phyloP scores from a whole-genome alignment of 345 rosid genomes.

The Erucastrum elatum region DNA sequence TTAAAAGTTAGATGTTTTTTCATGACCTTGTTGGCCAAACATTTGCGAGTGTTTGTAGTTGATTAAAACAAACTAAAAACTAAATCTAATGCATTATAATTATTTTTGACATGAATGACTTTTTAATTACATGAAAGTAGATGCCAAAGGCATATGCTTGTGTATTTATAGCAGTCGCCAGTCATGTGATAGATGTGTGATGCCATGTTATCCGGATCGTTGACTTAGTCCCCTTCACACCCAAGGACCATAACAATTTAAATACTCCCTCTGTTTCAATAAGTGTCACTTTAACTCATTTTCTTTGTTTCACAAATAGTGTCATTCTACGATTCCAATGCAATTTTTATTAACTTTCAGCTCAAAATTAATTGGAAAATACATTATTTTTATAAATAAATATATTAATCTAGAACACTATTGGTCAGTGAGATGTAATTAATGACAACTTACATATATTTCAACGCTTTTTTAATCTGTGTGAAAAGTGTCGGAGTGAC shows the following conservation, averaged over 20 bases:
- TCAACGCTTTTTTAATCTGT: no score
- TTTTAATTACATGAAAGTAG: neutral
- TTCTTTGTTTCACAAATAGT: no score
- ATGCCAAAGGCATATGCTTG: conserved; percentile 22
- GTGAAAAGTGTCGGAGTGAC: no score
- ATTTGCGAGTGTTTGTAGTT: neutral
- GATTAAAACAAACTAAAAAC: neutral
- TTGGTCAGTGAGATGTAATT: no score
- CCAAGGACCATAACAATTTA: neutral
- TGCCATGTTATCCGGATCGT: conserved; percentile 41
- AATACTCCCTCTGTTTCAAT: no score
- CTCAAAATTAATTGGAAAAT: no score
- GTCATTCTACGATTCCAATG: no score
- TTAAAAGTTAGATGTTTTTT: neutral
- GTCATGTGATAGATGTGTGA: conserved; percentile 38
- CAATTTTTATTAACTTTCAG: no score
- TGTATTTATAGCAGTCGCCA: conserved; percentile 15
- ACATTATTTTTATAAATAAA: no score
- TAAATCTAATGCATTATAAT: neutral
- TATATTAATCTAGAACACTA: no score
- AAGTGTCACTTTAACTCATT: no score
- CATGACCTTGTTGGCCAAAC: neutral
- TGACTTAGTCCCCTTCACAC: conserved; percentile 17
- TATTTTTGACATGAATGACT: neutral
- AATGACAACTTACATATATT: no score